Percentiles rank a stretch among this genome's conserved stretches.
phyloP scores from a whole-genome alignment of 2,329 filamentous ascomycete genomes.

The Raffaelea ambrosiae region DNA sequence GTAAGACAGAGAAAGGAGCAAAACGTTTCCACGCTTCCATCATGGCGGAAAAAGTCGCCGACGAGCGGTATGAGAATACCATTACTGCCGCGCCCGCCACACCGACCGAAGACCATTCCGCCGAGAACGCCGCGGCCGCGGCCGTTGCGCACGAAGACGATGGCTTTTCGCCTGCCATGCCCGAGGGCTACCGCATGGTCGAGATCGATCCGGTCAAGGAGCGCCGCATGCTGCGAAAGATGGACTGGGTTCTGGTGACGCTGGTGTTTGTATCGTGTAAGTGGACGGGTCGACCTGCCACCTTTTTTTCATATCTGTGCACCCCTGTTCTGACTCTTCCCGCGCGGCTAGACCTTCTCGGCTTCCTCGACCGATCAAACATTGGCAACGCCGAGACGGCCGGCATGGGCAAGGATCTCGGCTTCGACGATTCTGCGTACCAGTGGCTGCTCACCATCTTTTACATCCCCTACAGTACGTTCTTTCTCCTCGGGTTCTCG shows the following conservation, averaged over 20 bases:
- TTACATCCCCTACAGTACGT: slow-evolving; percentile 33
- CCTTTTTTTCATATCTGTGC: not conserved
- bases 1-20: too few species aligned
- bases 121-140: too few species aligned
- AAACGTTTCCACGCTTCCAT: too few species aligned
- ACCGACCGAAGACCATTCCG: not conserved
- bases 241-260: slow-evolving; percentile 22
- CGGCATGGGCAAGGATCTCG: slow-evolving; percentile 22
- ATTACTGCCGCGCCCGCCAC: not conserved
- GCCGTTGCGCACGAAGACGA: not conserved
- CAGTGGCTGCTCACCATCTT: slow-evolving; percentile 37
- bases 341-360: slow-evolving; percentile 16
- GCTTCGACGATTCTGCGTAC: slow-evolving; percentile 27
- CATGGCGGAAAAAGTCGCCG: slow-evolving; percentile 4
- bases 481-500: not conserved
- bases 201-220: slow-evolving; percentile 21
- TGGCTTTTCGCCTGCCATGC: not conserved
- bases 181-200: slow-evolving; percentile 5
- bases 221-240: slow-evolving; percentile 24
- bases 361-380: slow-evolving; percentile 17
- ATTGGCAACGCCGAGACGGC: slow-evolving; percentile 17
- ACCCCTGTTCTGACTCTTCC: not conserved
- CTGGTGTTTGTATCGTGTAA: slow-evolving; percentile 23
- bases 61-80: not conserved
- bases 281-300: slow-evolving; percentile 3